Percentiles rank a stretch among this genome's conserved stretches.
Conservation (phyloP, 129 eudicot species). For the Ambrosia artemisiifolia region DNA sequence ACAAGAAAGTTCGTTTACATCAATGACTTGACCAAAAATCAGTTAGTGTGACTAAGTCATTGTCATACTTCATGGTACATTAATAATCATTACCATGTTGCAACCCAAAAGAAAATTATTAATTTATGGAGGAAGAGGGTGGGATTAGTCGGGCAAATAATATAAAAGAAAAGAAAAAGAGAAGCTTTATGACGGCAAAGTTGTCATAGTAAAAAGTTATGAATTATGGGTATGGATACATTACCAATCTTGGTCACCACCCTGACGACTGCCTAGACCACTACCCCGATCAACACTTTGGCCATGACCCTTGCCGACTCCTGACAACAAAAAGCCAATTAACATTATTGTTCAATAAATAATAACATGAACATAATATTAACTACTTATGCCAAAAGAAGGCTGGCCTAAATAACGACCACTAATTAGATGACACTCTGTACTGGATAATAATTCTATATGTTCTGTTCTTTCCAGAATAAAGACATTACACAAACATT, state of each 20-base stretch:
- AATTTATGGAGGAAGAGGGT: too few relatives aligned
- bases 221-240: too few relatives aligned
- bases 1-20: background rate
- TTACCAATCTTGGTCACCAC: too few relatives aligned
- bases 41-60: background rate
- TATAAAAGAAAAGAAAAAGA: too few relatives aligned
- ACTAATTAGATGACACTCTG: conserved; percentile 33
- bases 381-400: background rate
- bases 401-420: conserved; percentile 8
- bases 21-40: conserved; percentile 6
- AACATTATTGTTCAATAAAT: too few relatives aligned
- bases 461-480: conserved; percentile 15
- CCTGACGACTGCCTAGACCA: too few relatives aligned
- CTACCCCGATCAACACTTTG: too few relatives aligned
- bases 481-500: background rate
- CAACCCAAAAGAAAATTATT: background rate
- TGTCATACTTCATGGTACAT: background rate
- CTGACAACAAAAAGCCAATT: background rate
- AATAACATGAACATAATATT: background rate
- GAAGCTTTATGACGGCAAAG: too few relatives aligned
- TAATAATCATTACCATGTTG: conserved; percentile 4
- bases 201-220: too few relatives aligned
- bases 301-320: too few relatives aligned
- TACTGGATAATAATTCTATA: conserved; percentile 20
- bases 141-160: too few relatives aligned